These are phyloP conservation scores for Phytophthora brassicae DNA, from an alignment of 352 stramenopile species.

Conservation along the genomic window DNA sequence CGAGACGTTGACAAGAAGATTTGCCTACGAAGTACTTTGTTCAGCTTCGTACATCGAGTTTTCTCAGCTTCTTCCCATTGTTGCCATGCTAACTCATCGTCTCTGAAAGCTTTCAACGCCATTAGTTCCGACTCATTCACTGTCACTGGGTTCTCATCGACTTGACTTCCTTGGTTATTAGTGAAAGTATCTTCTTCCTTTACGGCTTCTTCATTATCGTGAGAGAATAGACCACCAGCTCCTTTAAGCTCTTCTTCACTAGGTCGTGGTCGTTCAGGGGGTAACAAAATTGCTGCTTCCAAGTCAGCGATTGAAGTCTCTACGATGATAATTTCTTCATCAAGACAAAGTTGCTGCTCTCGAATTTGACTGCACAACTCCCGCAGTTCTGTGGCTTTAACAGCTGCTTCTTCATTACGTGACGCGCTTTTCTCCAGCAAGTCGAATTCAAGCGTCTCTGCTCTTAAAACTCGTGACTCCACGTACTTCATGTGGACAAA, in stretches of 20 bases:
- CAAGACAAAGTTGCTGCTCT: conserved; percentile 27
- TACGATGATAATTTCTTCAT: conserved; percentile 35
- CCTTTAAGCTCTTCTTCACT: conserved; percentile 40
- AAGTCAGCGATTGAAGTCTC: conserved; percentile 33
- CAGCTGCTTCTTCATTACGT: conserved; percentile 50
- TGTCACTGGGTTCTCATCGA: conserved; percentile 25
- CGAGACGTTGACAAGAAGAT: conserved; percentile 24
- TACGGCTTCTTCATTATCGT: conserved; percentile 15
- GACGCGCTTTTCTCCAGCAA: conserved; percentile 65
- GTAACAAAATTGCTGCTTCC: conserved; percentile 17
- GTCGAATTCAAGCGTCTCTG: conserved; percentile 68
- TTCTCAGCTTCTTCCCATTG: conserved; percentile 52
- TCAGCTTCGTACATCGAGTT: conserved; percentile 42
- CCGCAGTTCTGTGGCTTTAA: conserved; percentile 37
- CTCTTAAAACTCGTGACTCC: conserved; percentile 44
- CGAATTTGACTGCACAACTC: conserved; percentile 39
- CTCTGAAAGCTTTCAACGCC: conserved; percentile 43
- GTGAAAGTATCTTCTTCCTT: neutral
- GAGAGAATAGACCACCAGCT: no score
- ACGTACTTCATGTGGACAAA: conserved; percentile 67
- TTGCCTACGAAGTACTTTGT: conserved; percentile 26
- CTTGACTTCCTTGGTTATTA: neutral
- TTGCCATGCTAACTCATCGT: conserved; percentile 45
- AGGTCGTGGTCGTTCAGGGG: conserved; percentile 37
- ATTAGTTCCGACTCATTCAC: conserved; percentile 54